phyloP scores from a whole-genome alignment of 2,329 filamentous ascomycete species.

The Aspergillus costaricaensis region DNA sequence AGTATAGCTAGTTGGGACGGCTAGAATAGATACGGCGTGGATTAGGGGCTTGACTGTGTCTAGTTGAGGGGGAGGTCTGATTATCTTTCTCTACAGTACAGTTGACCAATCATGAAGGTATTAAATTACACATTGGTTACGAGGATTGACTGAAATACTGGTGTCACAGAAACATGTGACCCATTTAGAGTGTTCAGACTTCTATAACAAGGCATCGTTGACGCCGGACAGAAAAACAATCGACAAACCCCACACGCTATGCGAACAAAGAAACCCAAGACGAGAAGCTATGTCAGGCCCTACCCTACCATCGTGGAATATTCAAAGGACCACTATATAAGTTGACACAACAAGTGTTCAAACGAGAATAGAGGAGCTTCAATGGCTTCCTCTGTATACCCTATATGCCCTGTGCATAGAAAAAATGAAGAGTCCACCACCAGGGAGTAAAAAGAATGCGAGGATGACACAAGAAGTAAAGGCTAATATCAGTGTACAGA shows the following conservation, averaged over 20 bases:
- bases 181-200: background rate
- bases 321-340: constrained; percentile 24
- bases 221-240: constrained; percentile 19
- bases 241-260: constrained; percentile 41
- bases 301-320: constrained; percentile 16
- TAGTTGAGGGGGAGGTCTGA: background rate
- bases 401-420: constrained; percentile 11
- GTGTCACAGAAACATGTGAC: background rate
- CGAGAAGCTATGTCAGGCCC: constrained; percentile 19
- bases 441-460: constrained; percentile 2
- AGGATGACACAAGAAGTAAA: constrained; percentile 7
- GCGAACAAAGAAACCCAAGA: constrained; percentile 36
- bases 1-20: background rate
- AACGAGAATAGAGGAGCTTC: constrained; percentile 11
- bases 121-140: background rate
- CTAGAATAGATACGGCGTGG: too few species aligned
- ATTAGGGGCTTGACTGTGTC: background rate
- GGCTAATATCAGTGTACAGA: constrained; percentile 31
- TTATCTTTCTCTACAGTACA: background rate
- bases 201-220: constrained; percentile 13
- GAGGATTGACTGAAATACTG: background rate
- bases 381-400: constrained; percentile 8
- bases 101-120: background rate
- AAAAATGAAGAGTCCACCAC: background rate
- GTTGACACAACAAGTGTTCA: constrained; percentile 14